A percentile compares a stretch with the other conserved stretches of the same genome.
These are phyloP conservation scores for Tetrahymena elliotti DNA, from an alignment of 73 alveolate species.

Conservation along the genomic window DNA sequence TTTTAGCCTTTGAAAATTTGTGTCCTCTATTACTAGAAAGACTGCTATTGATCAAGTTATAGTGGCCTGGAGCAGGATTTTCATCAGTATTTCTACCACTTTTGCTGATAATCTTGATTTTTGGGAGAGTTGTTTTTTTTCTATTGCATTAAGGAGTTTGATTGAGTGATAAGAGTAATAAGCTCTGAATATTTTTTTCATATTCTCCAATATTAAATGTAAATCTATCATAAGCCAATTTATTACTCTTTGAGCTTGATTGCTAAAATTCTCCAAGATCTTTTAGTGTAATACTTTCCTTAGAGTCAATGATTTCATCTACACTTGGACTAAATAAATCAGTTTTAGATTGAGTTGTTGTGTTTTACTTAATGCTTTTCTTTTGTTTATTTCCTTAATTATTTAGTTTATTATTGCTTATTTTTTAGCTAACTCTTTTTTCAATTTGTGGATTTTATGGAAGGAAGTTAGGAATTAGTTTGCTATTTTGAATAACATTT, in stretches of 20 bases:
- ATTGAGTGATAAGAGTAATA: not conserved
- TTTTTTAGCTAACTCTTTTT: not conserved
- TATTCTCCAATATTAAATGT: not conserved
- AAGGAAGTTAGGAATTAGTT: not conserved
- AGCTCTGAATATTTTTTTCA: not conserved
- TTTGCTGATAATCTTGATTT: not conserved
- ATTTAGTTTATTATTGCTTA: not conserved
- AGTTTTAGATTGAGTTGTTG: not conserved
- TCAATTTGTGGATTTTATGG: not conserved
- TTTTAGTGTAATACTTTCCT: not conserved
- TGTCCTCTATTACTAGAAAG: not conserved
- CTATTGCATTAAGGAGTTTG: not conserved
- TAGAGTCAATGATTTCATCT: not conserved
- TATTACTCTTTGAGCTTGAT: not conserved
- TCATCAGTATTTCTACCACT: not conserved
- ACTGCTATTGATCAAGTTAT: not conserved
- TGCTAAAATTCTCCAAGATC: not conserved
- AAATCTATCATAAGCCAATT: not conserved
- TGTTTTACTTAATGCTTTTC: not conserved
- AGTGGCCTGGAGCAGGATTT: not conserved
- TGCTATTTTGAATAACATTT: not conserved
- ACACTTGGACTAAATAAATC: too few relatives aligned
- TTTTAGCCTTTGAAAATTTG: not conserved
- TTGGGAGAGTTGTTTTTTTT: not conserved
- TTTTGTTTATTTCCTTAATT: not conserved